phyloP scores from a whole-genome alignment of 2,329 filamentous ascomycete genomes.

The Fulvia fulva region DNA sequence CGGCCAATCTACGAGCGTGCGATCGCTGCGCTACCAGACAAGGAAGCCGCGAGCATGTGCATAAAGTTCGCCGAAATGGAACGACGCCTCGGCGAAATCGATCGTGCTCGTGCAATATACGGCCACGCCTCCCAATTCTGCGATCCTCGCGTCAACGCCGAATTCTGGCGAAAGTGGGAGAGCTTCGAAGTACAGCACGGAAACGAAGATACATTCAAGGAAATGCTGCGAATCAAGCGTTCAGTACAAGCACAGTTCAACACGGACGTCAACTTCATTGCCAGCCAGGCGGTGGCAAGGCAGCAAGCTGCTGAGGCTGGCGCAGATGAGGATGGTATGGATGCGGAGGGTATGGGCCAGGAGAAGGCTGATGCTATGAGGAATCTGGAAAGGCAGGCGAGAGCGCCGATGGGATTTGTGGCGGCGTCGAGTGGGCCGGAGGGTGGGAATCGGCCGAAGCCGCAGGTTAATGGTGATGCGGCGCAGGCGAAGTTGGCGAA shows the following conservation, averaged over 20 bases:
- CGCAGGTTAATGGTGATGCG: slow-evolving; percentile 9
- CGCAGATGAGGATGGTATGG: slow-evolving; percentile 42
- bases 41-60: slow-evolving; percentile 94
- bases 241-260: slow-evolving; percentile 98
- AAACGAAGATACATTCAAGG: slow-evolving; percentile 98
- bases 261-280: slow-evolving; percentile 98
- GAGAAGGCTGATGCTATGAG: slow-evolving; percentile 78
- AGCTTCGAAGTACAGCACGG: slow-evolving; percentile 95
- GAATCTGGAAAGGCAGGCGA: slow-evolving; percentile 79
- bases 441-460: slow-evolving; percentile 28
- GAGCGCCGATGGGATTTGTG: slow-evolving; percentile 86
- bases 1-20: slow-evolving; percentile 94
- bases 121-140: slow-evolving; percentile 96
- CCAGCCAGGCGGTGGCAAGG: slow-evolving; percentile 85
- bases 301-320: slow-evolving; percentile 50
- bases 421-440: slow-evolving; percentile 63
- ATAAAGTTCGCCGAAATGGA: slow-evolving; percentile 99
- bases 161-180: slow-evolving; percentile 97
- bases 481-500: slow-evolving; percentile 21
- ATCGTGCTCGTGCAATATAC: slow-evolving; percentile 91
- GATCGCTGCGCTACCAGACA: slow-evolving; percentile 87
- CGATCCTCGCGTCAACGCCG: slow-evolving; percentile 83
- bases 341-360: slow-evolving; percentile 40
- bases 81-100: slow-evolving; percentile 84
- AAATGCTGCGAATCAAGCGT: slow-evolving; percentile 96